Conservation (phyloP, 768 basidiomycete species). For the Boletus sp. region DNA sequence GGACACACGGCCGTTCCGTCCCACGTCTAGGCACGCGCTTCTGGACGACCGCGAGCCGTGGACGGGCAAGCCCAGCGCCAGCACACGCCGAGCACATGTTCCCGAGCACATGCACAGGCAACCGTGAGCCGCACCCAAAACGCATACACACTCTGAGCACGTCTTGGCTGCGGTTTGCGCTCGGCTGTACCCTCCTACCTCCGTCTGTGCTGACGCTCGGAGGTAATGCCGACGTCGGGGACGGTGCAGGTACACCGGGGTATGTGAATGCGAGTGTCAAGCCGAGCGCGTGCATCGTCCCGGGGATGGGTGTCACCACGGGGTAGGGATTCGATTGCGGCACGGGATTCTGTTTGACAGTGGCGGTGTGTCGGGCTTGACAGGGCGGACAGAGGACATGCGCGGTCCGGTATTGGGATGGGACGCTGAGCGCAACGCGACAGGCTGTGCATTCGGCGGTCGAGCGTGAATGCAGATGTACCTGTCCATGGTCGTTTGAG, state of each 20-base stretch:
- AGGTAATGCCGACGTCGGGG: too few relatives aligned
- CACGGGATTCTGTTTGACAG: background rate
- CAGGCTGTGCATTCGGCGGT: constrained; percentile 5
- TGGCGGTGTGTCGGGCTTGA: background rate
- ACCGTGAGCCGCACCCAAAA: constrained; percentile 16
- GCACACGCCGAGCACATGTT: constrained; percentile 16
- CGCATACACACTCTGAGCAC: constrained; percentile 13
- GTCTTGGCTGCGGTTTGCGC: background rate
- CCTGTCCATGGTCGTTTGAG: too few relatives aligned
- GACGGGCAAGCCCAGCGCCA: constrained; percentile 5
- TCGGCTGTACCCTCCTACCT: too few relatives aligned
- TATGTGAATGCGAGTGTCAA: too few relatives aligned
- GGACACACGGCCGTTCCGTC: background rate
- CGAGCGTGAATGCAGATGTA: background rate
- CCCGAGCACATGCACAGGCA: background rate
- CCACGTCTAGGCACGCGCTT: background rate
- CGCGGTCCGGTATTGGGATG: background rate
- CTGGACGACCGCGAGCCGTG: background rate
- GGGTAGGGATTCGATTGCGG: constrained; percentile 5
- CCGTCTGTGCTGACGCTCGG: background rate
- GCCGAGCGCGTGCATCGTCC: too few relatives aligned
- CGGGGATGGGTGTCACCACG: background rate
- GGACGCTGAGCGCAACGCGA: background rate
- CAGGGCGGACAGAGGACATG: constrained; percentile 16
- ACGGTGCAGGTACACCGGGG: too few relatives aligned